Evolutionary conservation across 1,284 basidiomycete species (phyloP).

Genomic region (Amylostereum areolatum): DNA sequence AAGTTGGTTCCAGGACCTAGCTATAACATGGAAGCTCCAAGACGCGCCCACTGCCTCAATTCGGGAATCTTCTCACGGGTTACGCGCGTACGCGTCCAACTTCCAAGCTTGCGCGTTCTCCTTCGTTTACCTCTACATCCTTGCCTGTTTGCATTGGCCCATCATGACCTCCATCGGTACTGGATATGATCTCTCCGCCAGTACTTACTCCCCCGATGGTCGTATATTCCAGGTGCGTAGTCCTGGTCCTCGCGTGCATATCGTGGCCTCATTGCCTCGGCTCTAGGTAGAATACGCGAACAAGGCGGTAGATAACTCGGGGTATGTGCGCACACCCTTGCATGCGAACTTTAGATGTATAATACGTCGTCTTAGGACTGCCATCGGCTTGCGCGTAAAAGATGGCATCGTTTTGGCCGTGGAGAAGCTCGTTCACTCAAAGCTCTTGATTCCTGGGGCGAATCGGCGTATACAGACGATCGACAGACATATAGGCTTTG

Average conservation of each 20-base stretch:
- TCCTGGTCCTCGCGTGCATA: neutral
- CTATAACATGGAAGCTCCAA: too few species aligned
- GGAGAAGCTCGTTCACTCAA: slow-evolving; percentile 97
- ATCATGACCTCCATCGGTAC: slow-evolving; percentile 96
- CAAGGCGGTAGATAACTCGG: slow-evolving; percentile 98
- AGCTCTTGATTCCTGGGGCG: slow-evolving; percentile 89
- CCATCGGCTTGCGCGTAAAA: slow-evolving; percentile 87
- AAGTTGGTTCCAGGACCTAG: too few species aligned
- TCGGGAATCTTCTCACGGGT: slow-evolving; percentile 22
- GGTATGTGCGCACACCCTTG: slow-evolving; percentile 39
- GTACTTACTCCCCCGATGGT: slow-evolving; percentile 98
- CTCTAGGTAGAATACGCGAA: slow-evolving; percentile 92
- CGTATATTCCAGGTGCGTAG: slow-evolving; percentile 87
- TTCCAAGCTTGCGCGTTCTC: slow-evolving; percentile 30
- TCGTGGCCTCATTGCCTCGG: neutral
- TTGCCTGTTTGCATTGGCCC: slow-evolving; percentile 8
- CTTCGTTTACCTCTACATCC: neutral
- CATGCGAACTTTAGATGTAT: too few species aligned
- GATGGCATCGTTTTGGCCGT: slow-evolving; percentile 94
- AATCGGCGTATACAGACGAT: slow-evolving; percentile 93
- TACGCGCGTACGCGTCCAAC: slow-evolving; percentile 21
- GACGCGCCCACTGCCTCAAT: neutral
- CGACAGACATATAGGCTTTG: slow-evolving; percentile 91
- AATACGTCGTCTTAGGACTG: slow-evolving; percentile 51
- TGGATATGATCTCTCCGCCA: slow-evolving; percentile 97